Evolutionary conservation across 345 rosid genomes (phyloP), one percentile per base, ranked within the genome.

Genomic region (Clarkia xantiana): DNA sequence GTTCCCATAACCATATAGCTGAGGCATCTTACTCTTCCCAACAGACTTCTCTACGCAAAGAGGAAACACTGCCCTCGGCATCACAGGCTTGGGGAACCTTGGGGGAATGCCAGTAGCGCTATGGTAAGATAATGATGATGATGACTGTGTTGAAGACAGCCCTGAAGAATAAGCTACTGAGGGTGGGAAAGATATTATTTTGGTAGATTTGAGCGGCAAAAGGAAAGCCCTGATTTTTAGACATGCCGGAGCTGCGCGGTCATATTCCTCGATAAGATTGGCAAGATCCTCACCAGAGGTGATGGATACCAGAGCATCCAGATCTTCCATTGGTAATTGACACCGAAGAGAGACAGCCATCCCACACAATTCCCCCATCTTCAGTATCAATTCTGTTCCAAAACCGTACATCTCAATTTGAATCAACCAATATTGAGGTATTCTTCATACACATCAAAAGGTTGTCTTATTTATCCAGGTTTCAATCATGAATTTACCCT

Each of bases 261-360:
- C 94, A 56, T 90, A 90, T 66, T 86, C 97, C 67, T 83, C 97
- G 58, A 90, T 67, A 64, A 90, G 78, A 76, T 82, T 86, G 14
- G 67, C 68, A 12, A 90, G 76, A 64, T 90, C 97, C 61, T 90
- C 95, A 66, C 81, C 91, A 49, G 84, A 83, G 55, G 86, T 71
- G 46, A 90, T 62, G 23, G 86, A 75, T 16, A 86, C 80, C 53
- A 90, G 74, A 19, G 96, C 86, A 54, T 90, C 97, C 1, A 90
- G 77, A 66, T 90, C 97, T 47, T 83, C 95, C 3, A 72, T 60
- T 2, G 95, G 97, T 58, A 90, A 68, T 60, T 86, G 93, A 68
- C 94, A 90, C n/a, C 97, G 94, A 4, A 90, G 55, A 63, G 42
- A 50, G 69, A 75, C 76, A 36, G 69, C 1, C 0, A 55, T 12